Evolutionary conservation across 768 basidiomycete species (phyloP), one percentile per base, ranked within the genome.

Genomic region (Leccinum broughii): DNA sequence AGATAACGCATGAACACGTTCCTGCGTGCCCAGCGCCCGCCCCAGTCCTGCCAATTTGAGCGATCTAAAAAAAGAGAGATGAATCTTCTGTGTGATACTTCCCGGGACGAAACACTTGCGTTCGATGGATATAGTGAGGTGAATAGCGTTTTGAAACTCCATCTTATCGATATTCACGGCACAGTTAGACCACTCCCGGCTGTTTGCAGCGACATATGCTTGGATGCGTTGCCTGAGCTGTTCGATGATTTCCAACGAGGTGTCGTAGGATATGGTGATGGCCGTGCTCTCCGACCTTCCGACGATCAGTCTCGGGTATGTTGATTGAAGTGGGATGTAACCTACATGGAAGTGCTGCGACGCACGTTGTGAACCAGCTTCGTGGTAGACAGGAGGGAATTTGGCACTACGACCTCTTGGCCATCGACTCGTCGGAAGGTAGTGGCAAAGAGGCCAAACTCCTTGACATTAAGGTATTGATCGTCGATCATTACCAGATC

Each of bases 21-120:
- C 62, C 90, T 85, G 51, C 90, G 85, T 8, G 77, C 78, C 90
- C 88, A 91, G 59, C 90, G 79, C 20, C 84, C 91, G 52, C 88
- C 90, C 90, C 90, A 93, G 68, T 92, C 89, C 69, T 92, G 91
- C 91, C 90, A 93, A 68, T 90, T 91, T 39, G 86, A 81, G 55
- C 88, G 85, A 73, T 92, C 88, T 89, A 58, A 51, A 59, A 53
- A 39, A 15, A 20, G 46, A 50, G 48, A 46, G 26, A 59, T 64
- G 22, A 59, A 62, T 24, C 28, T 28, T 6, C 37, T 32, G 32
- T 6, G 6, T 11, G 30, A 55, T 32, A n/a, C 22, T 34, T 30
- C 15, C 37, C 39, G 51, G 11, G 51, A 44, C 1, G 7, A 20
- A 37, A 51, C 22, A 80, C 86, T 72, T 72, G 84, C 89, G 90